Evolutionary conservation across 2,329 filamentous ascomycete genomes (phyloP).

Genomic region (Trichoderma atrobrunneum): DNA sequence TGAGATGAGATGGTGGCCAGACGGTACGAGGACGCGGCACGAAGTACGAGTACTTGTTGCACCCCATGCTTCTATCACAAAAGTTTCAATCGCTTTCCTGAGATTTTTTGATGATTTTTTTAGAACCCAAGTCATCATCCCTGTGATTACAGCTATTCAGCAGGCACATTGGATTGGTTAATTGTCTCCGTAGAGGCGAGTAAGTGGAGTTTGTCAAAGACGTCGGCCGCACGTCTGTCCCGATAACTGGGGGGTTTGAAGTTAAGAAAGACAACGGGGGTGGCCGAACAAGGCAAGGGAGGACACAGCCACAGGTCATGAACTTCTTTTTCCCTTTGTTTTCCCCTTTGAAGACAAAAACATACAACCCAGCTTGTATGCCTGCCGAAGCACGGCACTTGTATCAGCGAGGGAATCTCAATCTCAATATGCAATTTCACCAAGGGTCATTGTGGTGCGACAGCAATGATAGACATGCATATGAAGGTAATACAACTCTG

Average conservation of each 20-base stretch:
- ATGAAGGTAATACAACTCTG: background rate
- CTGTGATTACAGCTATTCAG: background rate
- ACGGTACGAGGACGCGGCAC: background rate
- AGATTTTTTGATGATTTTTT: background rate
- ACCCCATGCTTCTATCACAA: conserved; percentile 15
- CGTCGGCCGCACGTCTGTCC: conserved; percentile 15
- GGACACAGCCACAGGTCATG: conserved; percentile 6
- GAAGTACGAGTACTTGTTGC: background rate
- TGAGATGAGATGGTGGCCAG: conserved; percentile 3
- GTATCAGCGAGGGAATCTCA: background rate
- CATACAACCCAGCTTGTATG: background rate
- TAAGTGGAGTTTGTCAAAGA: conserved; percentile 10
- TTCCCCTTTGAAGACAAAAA: background rate
- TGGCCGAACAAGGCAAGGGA: background rate
- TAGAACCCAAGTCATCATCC: conserved; percentile 1
- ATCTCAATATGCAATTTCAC: background rate
- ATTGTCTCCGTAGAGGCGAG: conserved; percentile 12
- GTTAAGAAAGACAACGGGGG: background rate
- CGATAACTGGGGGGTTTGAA: conserved; percentile 5
- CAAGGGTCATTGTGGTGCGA: conserved; percentile 9
- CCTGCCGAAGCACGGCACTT: background rate
- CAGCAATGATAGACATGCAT: conserved; percentile 3
- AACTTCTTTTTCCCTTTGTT: conserved; percentile 6
- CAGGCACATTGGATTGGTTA: background rate
- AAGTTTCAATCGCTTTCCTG: background rate